A percentile compares a stretch with the other conserved stretches of the same genome.
These are phyloP conservation scores for Neonectria sp. DNA, from an alignment of 2,329 filamentous ascomycete species.

Conservation along the genomic window DNA sequence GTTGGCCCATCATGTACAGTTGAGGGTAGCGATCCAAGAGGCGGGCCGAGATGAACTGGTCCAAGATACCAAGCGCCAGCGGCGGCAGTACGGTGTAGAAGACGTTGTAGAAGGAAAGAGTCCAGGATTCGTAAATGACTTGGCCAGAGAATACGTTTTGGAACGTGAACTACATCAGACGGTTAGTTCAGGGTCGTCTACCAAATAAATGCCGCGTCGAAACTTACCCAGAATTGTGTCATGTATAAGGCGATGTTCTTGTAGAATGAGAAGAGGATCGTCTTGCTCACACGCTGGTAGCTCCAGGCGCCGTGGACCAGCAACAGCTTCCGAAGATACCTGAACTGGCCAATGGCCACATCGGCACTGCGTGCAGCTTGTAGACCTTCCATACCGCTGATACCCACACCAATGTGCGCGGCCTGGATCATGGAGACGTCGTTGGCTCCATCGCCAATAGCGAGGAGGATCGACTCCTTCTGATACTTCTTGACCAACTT, in stretches of 20 bases:
- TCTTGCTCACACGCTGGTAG: constrained; percentile 96
- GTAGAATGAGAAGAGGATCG: constrained; percentile 98
- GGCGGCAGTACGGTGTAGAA: constrained; percentile 96
- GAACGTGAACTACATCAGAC: constrained; percentile 83
- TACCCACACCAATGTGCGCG: constrained; percentile 97
- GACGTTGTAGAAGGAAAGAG: constrained; percentile 99
- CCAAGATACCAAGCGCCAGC: constrained; percentile 94
- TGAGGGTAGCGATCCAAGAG: constrained; percentile 96
- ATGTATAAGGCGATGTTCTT: constrained; percentile 99
- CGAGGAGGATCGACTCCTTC: constrained; percentile 90
- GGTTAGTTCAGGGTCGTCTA: constrained; percentile 42
- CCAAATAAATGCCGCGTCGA: not conserved
- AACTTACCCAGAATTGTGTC: constrained; percentile 96
- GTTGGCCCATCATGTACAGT: constrained; percentile 93
- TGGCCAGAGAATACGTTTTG: constrained; percentile 98
- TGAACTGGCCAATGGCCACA: constrained; percentile 95
- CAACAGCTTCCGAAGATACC: constrained; percentile 92
- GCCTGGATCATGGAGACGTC: constrained; percentile 99
- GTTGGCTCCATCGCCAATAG: constrained; percentile 97
- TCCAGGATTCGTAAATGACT: constrained; percentile 99
- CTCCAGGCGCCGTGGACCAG: constrained; percentile 98
- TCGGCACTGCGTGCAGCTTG: constrained; percentile 97
- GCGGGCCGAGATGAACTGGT: constrained; percentile 96
- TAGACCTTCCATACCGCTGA: constrained; percentile 96
- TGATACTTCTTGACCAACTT: constrained; percentile 96